These are phyloP conservation scores for Capsella rubella DNA, from an alignment of 441 rosid genomes.

Conservation along the genomic window DNA sequence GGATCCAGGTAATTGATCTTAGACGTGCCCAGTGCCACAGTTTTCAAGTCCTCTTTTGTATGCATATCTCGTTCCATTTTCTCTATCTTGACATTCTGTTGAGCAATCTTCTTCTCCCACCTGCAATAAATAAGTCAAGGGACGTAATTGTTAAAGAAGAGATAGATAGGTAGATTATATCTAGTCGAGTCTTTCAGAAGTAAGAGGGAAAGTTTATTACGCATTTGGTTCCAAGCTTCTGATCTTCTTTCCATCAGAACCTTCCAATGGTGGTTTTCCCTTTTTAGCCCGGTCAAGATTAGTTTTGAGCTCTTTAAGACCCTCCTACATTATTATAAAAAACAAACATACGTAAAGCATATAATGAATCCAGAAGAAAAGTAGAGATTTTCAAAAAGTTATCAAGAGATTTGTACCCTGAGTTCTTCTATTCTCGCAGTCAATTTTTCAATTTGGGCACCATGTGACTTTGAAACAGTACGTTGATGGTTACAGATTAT, in stretches of 20 bases:
- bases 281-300: conserved; percentile 86
- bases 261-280: conserved; percentile 93
- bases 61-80: conserved; percentile 77
- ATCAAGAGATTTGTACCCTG: conserved; percentile 52
- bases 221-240: conserved; percentile 81
- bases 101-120: conserved; percentile 74
- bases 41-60: conserved; percentile 90
- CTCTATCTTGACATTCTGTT: conserved; percentile 72
- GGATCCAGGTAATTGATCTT: conserved; percentile 98
- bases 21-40: conserved; percentile 95
- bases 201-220: conserved; percentile 54
- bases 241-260: conserved; percentile 85
- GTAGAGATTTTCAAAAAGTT: conserved; percentile 13
- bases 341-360: conserved; percentile 28
- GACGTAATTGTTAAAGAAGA: neutral
- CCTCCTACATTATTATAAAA: conserved; percentile 50
- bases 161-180: neutral
- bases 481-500: conserved; percentile 99
- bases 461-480: conserved; percentile 82
- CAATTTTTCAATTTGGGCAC: conserved; percentile 85
- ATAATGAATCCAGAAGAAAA: conserved; percentile 24
- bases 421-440: conserved; percentile 79
- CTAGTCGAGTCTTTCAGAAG: neutral
- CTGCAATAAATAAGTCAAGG: conserved; percentile 48
- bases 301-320: conserved; percentile 64